Base-by-base conservation (phyloP, 1,284 basidiomycete genomes). In the Malassezia arunalokei region DNA sequence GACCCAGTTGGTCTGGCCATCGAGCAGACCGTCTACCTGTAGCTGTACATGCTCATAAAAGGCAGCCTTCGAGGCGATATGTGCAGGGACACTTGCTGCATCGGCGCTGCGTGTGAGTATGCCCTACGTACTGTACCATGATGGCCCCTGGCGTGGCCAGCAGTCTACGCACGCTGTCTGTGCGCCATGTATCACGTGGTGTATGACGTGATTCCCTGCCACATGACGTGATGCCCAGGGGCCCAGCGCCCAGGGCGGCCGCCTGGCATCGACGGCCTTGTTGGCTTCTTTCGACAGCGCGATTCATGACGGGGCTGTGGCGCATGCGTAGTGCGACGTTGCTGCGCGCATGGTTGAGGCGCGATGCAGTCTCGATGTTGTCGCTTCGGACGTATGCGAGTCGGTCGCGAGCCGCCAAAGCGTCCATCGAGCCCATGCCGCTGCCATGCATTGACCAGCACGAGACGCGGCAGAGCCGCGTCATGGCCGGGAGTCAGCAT, bases 1-100 rank as follows among this genome's bases (percentile, higher is more conserved):
- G 39, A 73, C 57, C 70, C 70, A 73, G 57, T 66, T 62, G 27
- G 60, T 59, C 30, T 55, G 52, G 0, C 60, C 63, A 14, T 60
- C 63, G 30, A 75, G 63, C 24, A 76, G 64, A 6, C 58, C 59
- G 0, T 47, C 24, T 12, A 75, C 54, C 4, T 66, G 66, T 3
- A 55, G 35, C 20, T 58, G 51, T 29, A 75, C 60, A 51, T 76
- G 74, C 41, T 62, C 62, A 60, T 76, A 76, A 42, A 76, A 73
- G 12, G 59, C 63, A n/a, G 54, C 40, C 48, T 73, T 74, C 42
- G 59, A 53, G 8, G 47, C 32, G 38, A 73, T 51, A 42, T 59
- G 48, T 30, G 54, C 37, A 82, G 88, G 87, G 81, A 86, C 59
- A 81, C 86, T 58, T 83, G 90, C 64, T 84, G 87, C 66, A 41